Conservation (phyloP, 805 yeast species). For the Pachysolen tannophilus region DNA sequence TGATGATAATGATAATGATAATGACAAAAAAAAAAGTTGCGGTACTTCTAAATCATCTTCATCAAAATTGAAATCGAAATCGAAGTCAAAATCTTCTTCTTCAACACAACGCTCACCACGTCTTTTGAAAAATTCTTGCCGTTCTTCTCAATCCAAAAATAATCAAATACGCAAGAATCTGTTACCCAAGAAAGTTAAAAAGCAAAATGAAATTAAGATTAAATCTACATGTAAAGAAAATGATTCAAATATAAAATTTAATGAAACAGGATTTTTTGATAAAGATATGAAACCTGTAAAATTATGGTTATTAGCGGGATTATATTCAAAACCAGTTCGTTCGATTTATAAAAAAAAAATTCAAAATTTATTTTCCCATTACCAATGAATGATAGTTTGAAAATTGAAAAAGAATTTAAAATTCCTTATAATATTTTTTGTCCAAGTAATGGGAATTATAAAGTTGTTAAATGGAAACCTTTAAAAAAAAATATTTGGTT, state of each 20-base stretch:
- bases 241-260: background rate
- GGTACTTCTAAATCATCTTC: too few species aligned
- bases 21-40: too few species aligned
- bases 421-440: conserved; percentile 27
- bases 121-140: too few species aligned
- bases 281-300: conserved; percentile 8
- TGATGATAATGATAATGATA: too few species aligned
- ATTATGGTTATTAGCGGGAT: conserved; percentile 16
- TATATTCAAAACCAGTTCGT: conserved; percentile 11
- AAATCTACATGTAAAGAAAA: too few species aligned
- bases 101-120: too few species aligned
- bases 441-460: conserved; percentile 19
- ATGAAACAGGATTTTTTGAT: background rate
- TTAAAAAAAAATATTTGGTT: conserved; percentile 14
- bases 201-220: too few species aligned
- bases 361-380: conserved; percentile 12
- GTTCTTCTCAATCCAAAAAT: too few species aligned
- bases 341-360: conserved; percentile 1
- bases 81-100: too few species aligned
- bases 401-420: conserved; percentile 15
- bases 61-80: too few species aligned
- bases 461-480: conserved; percentile 22
- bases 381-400: conserved; percentile 16
- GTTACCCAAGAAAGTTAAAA: too few species aligned
- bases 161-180: too few species aligned